Base-by-base conservation (phyloP, 768 basidiomycete species). In the Macrolepiota dolichaula region DNA sequence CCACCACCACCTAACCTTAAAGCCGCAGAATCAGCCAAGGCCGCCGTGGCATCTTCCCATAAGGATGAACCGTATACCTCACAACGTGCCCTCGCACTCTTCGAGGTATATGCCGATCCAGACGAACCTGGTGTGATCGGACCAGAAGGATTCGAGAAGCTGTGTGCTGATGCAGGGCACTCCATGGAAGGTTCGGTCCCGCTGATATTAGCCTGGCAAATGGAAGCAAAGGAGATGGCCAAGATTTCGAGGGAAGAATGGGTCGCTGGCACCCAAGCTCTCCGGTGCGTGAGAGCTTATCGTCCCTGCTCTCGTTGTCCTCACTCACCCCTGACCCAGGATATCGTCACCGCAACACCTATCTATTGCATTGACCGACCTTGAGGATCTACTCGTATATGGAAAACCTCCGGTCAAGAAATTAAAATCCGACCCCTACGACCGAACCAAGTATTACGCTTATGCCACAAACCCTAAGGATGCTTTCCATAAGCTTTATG, bases 181-280 rank as follows among this genome's bases (percentile, higher is more conserved):
- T 77, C 89, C 0, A 74, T 94, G 71, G 91, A 93, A 19, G 89
- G 91, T 32, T 77, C 87, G 5, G 73, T 84, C 63, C 88, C 91
- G 19, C 76, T 94, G 56, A 77, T 93, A 17, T 75, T 93, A 13
- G 83, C 89, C 24, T 94, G 92, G 92, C 87, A 89, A 66, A 71
- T 90, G 59, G 76, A 81, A 50, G 81, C 88, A 10, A 77, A 79
- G 61, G 89, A 92, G 68, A 87, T 94, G 86, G 89, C 79, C 32
- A 89, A 85, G 66, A 76, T 94, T 51, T 80, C 81, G 47, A 82
- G 78, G 71, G 78, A 82, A 7, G 89, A 91, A 67, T 94, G 92
- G 92, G 71, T 76, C n/a, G 77, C 78, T 60, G 88, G 85, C 17
- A 84, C 80, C 38, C 66, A 65, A 22, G 63, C 65, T 17, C 68